Evolutionary conservation across 2,329 filamentous ascomycete species (phyloP), one percentile per base, ranked within the genome.

Genomic region (Nemania serpens): DNA sequence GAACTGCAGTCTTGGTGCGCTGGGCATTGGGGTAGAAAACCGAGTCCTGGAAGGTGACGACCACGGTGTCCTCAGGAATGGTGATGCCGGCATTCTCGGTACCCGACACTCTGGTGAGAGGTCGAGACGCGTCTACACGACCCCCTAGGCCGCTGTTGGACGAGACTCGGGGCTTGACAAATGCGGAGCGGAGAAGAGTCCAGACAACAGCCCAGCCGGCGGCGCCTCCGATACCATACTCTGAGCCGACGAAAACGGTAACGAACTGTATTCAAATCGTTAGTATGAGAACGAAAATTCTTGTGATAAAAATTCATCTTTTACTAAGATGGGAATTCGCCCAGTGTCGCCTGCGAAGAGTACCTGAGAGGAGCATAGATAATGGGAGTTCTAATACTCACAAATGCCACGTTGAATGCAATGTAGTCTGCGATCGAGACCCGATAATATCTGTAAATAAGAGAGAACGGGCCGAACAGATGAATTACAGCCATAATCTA

Each of bases 191-290:
- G 0, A 88, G 76, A 1, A 88, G 75, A 29, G 84, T 80, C 70
- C 86, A 87, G 57, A 84, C 81, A 34, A 88, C 82, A 68, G 83
- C 88, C 80, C 89, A 90, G 7, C 81, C 84, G 1, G 88, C 85
- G 1, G 84, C 81, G 18, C 76, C 75, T 18, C 78, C 85, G 43
- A 88, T 86, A 12, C 86, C 87, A 37, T 84, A 78, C 66, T 88
- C 84, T 1, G 83, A 84, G 0, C 81, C 83, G 1, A 83, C 81
- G 66, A 88, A 87, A 10, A 89, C 79, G 0, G 85, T 86, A 2
- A 88, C 77, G 82, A 86, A 88, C 66, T 68, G 29, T 11, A 22
- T 11, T 13, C 33, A 3, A 42, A 43, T 5, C 17, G 45, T 59
- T 13, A 61, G 50, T n/a, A 37, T 15, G 15, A 20, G 20, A 29